Base-by-base conservation (phyloP, 1,284 basidiomycete genomes). In the Puccinia polysora region DNA sequence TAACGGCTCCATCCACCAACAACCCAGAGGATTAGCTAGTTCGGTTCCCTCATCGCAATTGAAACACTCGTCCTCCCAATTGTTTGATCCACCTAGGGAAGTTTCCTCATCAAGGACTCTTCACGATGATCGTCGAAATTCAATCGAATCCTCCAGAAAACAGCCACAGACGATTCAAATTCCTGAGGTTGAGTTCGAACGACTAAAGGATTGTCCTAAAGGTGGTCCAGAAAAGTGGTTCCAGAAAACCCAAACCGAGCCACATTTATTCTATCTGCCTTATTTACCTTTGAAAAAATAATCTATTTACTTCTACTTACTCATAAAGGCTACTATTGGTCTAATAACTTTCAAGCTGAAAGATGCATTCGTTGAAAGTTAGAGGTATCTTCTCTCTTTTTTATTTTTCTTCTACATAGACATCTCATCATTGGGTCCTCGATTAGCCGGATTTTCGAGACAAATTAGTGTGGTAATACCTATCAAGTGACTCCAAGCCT, bases 161-260 rank as follows among this genome's bases (percentile, higher is more conserved):
- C 12, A 23, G 4, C 4, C 15, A 56, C 30, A 4, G 30, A 7
- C 30, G 28, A 56, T 7, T 32, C 30, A 18, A 30, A 56, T 28
- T 15, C 30, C 58, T 38, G 38, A 38, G 38, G 36, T 60, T 18
- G 4, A 23, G n/a, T 60, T 60, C 15, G 58, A 43, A 18, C 14
- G 12, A 4, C 56, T 38, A 2, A 1, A 34, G 1, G 52, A 56
- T 67, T 25, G 28, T 28, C 65, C 65, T 4, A 67, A 56, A 45
- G 65, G 65, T 36, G 65, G 65, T 12, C 65, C 65, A 6, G 65
- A 67, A 23, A 67, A 56, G 56, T 67, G 52, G 32, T 67, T 67
- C 52, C 55, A 45, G 15, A 67, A 56, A 67, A 55, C 65, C 30
- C n/a, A 36, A 5, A 67, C 65, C 14, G 6, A 23, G 25, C 65